Evolutionary conservation across 192 early-diverging fungal species (phyloP).

Genomic region (Geosiphon pyriformis): DNA sequence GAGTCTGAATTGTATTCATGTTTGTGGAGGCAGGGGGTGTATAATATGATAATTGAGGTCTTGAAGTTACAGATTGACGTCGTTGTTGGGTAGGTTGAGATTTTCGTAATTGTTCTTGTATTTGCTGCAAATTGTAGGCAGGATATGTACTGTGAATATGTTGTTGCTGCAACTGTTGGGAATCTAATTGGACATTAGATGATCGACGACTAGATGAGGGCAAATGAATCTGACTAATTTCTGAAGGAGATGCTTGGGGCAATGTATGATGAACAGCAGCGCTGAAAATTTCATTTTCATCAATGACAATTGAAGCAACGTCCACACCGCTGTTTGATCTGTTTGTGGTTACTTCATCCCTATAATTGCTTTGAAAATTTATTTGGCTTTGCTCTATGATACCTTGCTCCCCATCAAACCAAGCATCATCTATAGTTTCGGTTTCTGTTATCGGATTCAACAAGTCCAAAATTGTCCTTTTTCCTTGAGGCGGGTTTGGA

Average conservation of each 20-base stretch:
- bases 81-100: not conserved
- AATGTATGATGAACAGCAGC: not conserved
- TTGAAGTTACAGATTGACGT: not conserved
- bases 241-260: not conserved
- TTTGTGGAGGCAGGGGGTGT: no score
- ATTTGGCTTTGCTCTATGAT: not conserved
- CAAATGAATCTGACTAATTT: not conserved
- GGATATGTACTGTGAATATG: not conserved
- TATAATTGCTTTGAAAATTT: no score
- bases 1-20: no score
- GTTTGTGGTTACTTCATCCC: no score
- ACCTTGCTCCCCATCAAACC: not conserved
- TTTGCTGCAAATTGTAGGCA: not conserved
- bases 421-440: not conserved
- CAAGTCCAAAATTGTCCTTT: not conserved
- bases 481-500: not conserved
- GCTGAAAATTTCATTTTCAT: not conserved
- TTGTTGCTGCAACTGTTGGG: not conserved
- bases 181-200: not conserved
- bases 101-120: not conserved
- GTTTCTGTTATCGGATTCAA: conserved; percentile 1
- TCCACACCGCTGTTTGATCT: not conserved
- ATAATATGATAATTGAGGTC: not conserved
- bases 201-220: not conserved
- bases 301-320: not conserved